A percentile compares a stretch with the other conserved stretches of the same genome.
These are phyloP conservation scores for Suhomyces taliae DNA, from an alignment of 1,139 yeast species.

Conservation along the genomic window DNA sequence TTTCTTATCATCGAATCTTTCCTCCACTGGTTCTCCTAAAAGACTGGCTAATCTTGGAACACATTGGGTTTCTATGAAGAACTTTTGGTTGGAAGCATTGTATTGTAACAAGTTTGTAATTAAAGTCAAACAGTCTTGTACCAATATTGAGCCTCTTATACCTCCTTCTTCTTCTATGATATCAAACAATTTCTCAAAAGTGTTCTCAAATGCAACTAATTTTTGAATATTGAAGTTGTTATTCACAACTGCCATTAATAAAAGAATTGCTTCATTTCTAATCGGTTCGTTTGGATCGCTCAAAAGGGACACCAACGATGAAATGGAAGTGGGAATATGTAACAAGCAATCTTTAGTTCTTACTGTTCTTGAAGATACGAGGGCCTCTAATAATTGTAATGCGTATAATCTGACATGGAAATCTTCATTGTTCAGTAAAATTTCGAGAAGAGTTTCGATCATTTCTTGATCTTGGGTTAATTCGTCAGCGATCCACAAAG, in stretches of 20 bases:
- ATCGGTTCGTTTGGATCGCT: constrained; percentile 84
- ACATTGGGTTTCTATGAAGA: constrained; percentile 83
- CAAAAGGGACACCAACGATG: constrained; percentile 67
- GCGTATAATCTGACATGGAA: constrained; percentile 80
- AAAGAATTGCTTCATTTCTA: constrained; percentile 79
- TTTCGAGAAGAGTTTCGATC: constrained; percentile 56
- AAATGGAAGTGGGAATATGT: constrained; percentile 74
- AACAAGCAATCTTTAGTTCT: constrained; percentile 75
- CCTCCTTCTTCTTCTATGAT: constrained; percentile 90
- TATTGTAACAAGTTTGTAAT: constrained; percentile 71
- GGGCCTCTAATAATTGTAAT: constrained; percentile 80
- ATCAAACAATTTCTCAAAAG: constrained; percentile 76
- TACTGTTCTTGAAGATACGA: constrained; percentile 72
- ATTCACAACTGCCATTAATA: constrained; percentile 80
- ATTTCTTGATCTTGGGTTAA: constrained; percentile 69
- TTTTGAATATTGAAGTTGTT: constrained; percentile 88
- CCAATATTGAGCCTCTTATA: constrained; percentile 82
- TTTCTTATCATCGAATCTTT: constrained; percentile 11
- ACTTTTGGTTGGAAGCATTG: constrained; percentile 88
- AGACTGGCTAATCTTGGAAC: constrained; percentile 62
- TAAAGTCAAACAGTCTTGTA: constrained; percentile 83
- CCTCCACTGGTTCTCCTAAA: constrained; percentile 54
- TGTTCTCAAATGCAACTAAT: constrained; percentile 90
- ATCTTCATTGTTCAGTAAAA: constrained; percentile 53
- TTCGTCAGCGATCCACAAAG: constrained; percentile 95